Evolutionary conservation across 192 early-diverging fungal genomes (phyloP).

Genomic region (Podila clonocystis): DNA sequence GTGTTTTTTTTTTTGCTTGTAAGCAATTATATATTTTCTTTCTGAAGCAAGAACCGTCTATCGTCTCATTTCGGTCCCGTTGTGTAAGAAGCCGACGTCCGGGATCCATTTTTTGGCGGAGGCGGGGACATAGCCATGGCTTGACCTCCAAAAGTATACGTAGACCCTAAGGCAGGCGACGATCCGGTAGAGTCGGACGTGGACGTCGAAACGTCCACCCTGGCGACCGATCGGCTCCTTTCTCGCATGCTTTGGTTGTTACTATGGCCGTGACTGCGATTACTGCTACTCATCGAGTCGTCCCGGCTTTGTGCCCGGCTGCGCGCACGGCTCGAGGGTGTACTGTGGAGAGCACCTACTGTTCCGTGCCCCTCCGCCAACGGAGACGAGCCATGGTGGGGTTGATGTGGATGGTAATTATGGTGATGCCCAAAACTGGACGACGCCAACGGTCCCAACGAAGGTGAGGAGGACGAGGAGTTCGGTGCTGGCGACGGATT

Average conservation of each 20-base stretch:
- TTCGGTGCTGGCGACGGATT: slow-evolving; percentile 16
- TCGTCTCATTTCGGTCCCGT: too few relatives aligned
- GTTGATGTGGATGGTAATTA: slow-evolving; percentile 12
- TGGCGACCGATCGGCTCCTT: slow-evolving; percentile 10
- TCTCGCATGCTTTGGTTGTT: slow-evolving; percentile 10
- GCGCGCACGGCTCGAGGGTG: slow-evolving; percentile 30
- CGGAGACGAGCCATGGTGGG: slow-evolving; percentile 28
- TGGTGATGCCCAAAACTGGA: neutral
- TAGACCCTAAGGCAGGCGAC: neutral
- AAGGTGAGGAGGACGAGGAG: slow-evolving; percentile 6
- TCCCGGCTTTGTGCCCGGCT: slow-evolving; percentile 32
- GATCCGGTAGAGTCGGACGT: neutral
- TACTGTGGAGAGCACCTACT: neutral
- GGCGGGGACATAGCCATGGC: neutral
- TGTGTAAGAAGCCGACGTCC: neutral
- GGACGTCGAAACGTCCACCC: neutral
- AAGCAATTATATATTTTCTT: neutral
- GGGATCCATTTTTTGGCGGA: neutral
- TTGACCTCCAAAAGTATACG: neutral
- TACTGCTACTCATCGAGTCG: slow-evolving; percentile 4
- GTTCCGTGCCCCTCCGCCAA: slow-evolving; percentile 15
- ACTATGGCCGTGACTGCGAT: neutral
- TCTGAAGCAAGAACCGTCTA: too few relatives aligned
- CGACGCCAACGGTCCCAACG: slow-evolving; percentile 4
- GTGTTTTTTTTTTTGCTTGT: too few relatives aligned